Conservation (phyloP, 2,329 filamentous ascomycete species). For the Ophiocordyceps camponoti-floridani region DNA sequence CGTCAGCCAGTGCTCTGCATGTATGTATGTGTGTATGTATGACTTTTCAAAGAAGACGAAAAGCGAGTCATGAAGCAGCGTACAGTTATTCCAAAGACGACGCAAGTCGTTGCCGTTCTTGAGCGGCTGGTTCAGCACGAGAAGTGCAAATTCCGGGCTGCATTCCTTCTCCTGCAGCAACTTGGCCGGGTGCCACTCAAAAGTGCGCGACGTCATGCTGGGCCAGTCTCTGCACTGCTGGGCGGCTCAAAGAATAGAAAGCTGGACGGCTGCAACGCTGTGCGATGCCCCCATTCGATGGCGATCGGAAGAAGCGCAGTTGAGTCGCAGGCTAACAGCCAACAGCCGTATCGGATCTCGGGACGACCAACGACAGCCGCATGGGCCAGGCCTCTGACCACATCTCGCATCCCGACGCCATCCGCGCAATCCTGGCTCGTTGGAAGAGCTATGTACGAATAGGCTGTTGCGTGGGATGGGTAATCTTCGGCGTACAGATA, state of each 20-base stretch:
- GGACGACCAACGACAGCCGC: background rate
- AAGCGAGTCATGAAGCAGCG: conserved; percentile 3
- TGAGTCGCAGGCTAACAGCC: background rate
- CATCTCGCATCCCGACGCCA: background rate
- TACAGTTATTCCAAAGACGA: conserved; percentile 30
- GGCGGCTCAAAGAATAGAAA: background rate
- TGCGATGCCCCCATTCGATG: background rate
- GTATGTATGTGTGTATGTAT: background rate
- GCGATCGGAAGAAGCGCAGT: background rate
- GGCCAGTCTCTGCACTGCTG: background rate
- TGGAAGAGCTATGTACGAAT: too few species aligned
- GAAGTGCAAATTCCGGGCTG: conserved; percentile 21
- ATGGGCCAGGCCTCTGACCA: background rate
- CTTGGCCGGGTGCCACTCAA: conserved; percentile 22
- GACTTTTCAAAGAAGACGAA: too few species aligned
- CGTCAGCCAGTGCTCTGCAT: background rate
- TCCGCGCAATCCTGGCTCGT: background rate
- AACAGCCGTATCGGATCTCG: background rate
- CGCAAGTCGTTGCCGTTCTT: conserved; percentile 26
- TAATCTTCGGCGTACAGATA: background rate
- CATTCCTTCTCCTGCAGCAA: conserved; percentile 15
- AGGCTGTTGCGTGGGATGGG: background rate
- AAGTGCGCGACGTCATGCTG: conserved; percentile 9
- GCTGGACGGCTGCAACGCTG: background rate
- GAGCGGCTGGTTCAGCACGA: conserved; percentile 35